Evolutionary conservation across 805 yeast genomes (phyloP), one percentile per base, ranked within the genome.

Genomic region (Cyberlindnera veronae): DNA sequence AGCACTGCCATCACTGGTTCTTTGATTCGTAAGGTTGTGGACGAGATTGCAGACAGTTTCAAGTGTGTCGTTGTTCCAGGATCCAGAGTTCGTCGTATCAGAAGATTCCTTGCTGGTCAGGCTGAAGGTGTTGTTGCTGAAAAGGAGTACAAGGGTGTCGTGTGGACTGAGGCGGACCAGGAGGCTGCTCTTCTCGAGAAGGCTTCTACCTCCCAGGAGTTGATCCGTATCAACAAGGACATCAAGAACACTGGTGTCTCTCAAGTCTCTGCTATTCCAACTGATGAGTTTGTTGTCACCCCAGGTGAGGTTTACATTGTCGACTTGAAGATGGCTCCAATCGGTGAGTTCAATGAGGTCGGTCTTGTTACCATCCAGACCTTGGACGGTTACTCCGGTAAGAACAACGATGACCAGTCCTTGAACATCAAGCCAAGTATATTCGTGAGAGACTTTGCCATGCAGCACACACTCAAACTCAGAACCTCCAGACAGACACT

Each of bases 101-200:
- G 96, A 69, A 78, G 98, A 59, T 93, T 91, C 56, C 76, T 93
- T 58, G 95, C 95, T 29, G 99, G 99, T 39, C 99, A 93, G 70
- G 82, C 90, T 44, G 95, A 88, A 58, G 93, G 89, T 60, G 70
- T 89, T 40, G 93, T 89, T 49, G 91, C 90, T 28, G 99, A 91
- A 68, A 76, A 81, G 58, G 96, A 87, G 50, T 86, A 84, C 66
- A 90, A 91, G 64, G 96, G 96, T 58, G 95, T 90, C 39, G 84
- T 76, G 20, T 85, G 95, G 95, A 74, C 83, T 39, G 95, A 85
- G 66, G 71, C 81, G 28, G 84, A 84, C 62, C 93, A 84, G 65
- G 95, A 85, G 66, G 69, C 70, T 28, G 57, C 60, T 18, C 67
- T 84, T 42, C 66, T 82, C 42, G 61, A 60, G 44, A 69, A 65